Evolutionary conservation across 2,329 filamentous ascomycete genomes (phyloP).

Genomic region (Phialemoniopsis sp.): DNA sequence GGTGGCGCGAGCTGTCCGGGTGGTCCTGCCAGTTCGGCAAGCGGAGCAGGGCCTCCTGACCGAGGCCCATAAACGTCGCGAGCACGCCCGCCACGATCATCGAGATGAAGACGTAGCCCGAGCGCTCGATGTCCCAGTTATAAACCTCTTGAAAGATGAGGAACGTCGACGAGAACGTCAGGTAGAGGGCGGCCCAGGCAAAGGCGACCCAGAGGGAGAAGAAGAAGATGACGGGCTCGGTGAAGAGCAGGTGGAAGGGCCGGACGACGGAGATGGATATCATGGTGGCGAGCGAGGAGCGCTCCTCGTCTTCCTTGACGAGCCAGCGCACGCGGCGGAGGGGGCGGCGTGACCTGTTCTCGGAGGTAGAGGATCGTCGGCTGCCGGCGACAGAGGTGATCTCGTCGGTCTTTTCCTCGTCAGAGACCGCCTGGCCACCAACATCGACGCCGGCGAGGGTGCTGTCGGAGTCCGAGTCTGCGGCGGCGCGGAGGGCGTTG

Average conservation of each 20-base stretch:
- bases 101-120: conserved; percentile 69
- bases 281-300: conserved; percentile 63
- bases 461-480: background rate
- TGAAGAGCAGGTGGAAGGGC: conserved; percentile 73
- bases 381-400: background rate
- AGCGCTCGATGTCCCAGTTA: conserved; percentile 62
- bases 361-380: background rate
- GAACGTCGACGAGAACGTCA: conserved; percentile 78
- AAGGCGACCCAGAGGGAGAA: conserved; percentile 91
- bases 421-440: background rate
- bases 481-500: conserved; percentile 5
- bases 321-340: conserved; percentile 69
- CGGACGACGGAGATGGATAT: conserved; percentile 70
- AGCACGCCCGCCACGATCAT: conserved; percentile 65
- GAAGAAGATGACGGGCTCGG: conserved; percentile 76
- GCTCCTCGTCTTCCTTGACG: conserved; percentile 73
- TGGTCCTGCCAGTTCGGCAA: conserved; percentile 30
- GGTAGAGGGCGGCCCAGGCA: conserved; percentile 83
- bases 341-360: background rate
- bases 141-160: conserved; percentile 69
- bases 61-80: conserved; percentile 65
- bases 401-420: conserved; percentile 10
- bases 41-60: conserved; percentile 64
- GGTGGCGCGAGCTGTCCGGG: conserved; percentile 14
- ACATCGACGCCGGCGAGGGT: background rate